A percentile compares a stretch with the other conserved stretches of the same genome.
phyloP scores from a whole-genome alignment of 2,329 filamentous ascomycete species.

The Penicillium crustosum region DNA sequence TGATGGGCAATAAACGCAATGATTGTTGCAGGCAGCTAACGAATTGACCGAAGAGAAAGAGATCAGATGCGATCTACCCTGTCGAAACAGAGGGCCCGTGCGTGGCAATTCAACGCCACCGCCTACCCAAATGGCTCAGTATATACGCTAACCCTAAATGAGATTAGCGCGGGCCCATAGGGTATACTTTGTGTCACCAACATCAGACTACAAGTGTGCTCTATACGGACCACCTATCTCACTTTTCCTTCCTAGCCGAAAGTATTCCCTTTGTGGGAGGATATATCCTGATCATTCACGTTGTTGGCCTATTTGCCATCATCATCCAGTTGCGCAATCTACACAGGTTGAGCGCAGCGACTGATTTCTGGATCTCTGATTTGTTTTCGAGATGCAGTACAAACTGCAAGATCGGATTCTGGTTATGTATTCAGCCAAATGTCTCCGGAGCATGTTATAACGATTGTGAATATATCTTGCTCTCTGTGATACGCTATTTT shows the following conservation, averaged over 20 bases:
- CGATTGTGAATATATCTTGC: background rate
- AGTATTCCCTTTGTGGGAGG: slow-evolving; percentile 40
- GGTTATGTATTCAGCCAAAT: background rate
- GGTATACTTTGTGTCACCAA: too few relatives aligned
- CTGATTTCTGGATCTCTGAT: too few relatives aligned
- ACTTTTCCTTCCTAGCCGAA: slow-evolving; percentile 31
- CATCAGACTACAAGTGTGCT: too few relatives aligned
- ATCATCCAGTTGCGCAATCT: slow-evolving; percentile 42
- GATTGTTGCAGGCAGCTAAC: background rate
- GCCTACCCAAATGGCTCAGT: background rate
- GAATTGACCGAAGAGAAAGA: background rate
- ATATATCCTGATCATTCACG: slow-evolving; percentile 44
- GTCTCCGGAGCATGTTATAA: background rate
- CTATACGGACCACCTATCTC: background rate
- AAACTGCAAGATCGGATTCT: background rate
- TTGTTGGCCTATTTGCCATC: slow-evolving; percentile 46
- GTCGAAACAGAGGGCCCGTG: background rate
- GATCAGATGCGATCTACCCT: background rate
- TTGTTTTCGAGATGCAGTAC: background rate
- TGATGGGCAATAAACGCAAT: slow-evolving; percentile 9
- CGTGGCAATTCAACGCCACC: background rate
- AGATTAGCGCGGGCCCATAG: background rate
- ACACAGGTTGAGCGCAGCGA: background rate
- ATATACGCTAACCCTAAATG: background rate
- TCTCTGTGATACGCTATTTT: too few relatives aligned